Base-by-base conservation (phyloP, 139 green algal species). In the Volvox africanus region DNA sequence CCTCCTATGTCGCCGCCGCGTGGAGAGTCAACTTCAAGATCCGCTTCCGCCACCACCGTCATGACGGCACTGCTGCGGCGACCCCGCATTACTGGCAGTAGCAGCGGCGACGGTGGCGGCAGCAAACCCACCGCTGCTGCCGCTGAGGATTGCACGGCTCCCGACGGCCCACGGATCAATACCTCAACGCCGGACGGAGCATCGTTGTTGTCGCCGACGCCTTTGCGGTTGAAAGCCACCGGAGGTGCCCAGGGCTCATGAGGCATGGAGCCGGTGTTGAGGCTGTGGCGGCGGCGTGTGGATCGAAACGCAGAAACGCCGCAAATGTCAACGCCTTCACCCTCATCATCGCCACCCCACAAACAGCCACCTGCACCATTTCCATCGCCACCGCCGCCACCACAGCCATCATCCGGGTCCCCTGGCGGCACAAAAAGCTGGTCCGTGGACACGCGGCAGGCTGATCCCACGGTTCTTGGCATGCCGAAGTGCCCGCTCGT, bases 41-140 rank as follows among this genome's bases (percentile, higher is more conserved):
- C 80, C 28, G n/a, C 80, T 55, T 86, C 80, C 12, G 55, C 50
- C 55, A 86, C 80, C 22, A 55, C 80, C 50, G 50, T 55, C 80
- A 86, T 86, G 1, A 44, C 78, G 36, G 6, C 55, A 17, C 80
- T 44, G 78, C 18, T 62, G 78, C 78, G 78, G 17, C 75, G 75
- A 5, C 75, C 32, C 36, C 78, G 78, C 13, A 65, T 16, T 32
- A 61, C 76, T 36, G 76, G 14, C 76, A 55, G 30, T 36, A 24
- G 14, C 30, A 24, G 76, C 76, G 55, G 76, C 76, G 76, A 30
- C 14, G 22, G 71, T 30, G 71, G 71, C 71, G 71, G 26, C 71
- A 21, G 67, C 67, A 28, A 28, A 2, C 67, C 67, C 67, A 28
- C 22, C 44, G 44, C 44, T 9, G 44, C 5, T 55, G 44, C 44